Conservation (phyloP, 306 rosid species). For the Lotus japonicus region DNA sequence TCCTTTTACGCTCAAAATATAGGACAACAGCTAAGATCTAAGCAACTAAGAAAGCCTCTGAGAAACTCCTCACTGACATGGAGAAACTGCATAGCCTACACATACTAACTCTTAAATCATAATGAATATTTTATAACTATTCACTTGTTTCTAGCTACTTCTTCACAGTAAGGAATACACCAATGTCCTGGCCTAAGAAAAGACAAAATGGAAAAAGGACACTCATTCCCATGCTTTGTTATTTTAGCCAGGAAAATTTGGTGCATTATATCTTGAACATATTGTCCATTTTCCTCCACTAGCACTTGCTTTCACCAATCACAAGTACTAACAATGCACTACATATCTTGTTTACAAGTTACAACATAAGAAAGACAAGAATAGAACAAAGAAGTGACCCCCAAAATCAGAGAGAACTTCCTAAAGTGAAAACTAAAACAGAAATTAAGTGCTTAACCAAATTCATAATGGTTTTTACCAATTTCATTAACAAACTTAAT, state of each 20-base stretch:
- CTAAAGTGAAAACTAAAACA: background rate
- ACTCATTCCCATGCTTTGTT: background rate
- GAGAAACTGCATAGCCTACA: no score
- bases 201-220: background rate
- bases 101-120: no score
- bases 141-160: background rate
- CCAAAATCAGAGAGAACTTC: background rate
- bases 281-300: background rate
- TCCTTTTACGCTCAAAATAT: background rate
- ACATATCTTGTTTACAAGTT: background rate
- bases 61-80: no score
- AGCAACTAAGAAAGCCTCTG: no score
- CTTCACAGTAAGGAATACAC: background rate
- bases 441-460: background rate
- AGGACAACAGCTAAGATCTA: no score
- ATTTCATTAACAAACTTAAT: background rate
- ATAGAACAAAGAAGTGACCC: background rate
- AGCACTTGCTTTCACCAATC: background rate
- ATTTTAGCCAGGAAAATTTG: background rate
- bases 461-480: background rate
- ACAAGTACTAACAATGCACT: background rate
- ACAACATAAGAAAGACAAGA: background rate
- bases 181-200: background rate
- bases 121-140: no score
- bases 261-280: background rate